Base-by-base conservation (phyloP, 129 eudicot genomes). In the Cynara cardunculus region DNA sequence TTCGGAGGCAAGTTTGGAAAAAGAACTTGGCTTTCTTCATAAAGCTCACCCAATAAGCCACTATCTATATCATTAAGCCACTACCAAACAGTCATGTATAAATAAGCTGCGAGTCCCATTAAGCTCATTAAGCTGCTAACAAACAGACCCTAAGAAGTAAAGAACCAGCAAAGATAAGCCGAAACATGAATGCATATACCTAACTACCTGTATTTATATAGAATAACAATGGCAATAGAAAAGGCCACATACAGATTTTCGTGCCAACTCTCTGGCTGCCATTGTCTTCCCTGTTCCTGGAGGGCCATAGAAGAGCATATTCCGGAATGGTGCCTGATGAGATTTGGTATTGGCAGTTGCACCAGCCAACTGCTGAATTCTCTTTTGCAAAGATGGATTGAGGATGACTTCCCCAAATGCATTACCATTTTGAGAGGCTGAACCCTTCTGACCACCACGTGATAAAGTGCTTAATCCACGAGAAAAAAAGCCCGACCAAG, bases 211-310 rank as follows among this genome's bases (percentile, higher is more conserved):
- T 19, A 32, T 22, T 3, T 56, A 26, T 13, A 30, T 24, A 28
- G 69, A 69, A 75, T 69, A 78, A 56, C 14, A 3, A 68, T 4
- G 7, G 34, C 8, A 2, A 64, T 1, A 41, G 65, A 56, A 73
- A 77, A 71, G 76, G 75, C 72, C 19, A 18, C 88, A 27, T 91
- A 96, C 99, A 73, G 99, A 96, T 87, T 89, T 93, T 61, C 87
- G 93, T 56, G 99, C 99, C 25, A 96, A 87, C 89, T 96, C 99
- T 83, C 98, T 89, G 26, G 99, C 98, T 83, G 95, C 98, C 98
- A 96, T 93, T 9, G 99, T 93, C 78, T 96, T 96, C 74, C 99
- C 99, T 25, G 99, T 96, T 89, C 99, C 99, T 4, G 99, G 99
- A 30, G 98, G 99, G 35, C 99, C 99, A 82, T 89, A 96, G 39